phyloP scores from a whole-genome alignment of 331 rosid genomes.

The Malus hybrid region DNA sequence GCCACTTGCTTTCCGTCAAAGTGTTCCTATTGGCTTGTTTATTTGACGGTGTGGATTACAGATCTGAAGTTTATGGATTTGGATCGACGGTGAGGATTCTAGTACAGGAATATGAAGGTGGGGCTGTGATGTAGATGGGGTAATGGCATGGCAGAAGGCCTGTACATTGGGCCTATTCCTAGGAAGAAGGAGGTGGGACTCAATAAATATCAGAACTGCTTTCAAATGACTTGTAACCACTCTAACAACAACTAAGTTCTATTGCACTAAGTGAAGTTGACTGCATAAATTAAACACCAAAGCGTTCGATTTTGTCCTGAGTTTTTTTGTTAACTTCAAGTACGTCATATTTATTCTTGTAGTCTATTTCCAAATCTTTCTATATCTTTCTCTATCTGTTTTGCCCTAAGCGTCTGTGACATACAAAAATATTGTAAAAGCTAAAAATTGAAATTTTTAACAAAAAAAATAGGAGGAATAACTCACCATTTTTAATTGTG shows the following conservation, averaged over 20 bases:
- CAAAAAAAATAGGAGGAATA: too few species aligned
- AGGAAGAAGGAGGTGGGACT: not conserved
- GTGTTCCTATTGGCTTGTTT: not conserved
- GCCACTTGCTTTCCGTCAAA: slow-evolving; percentile 1
- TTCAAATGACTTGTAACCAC: too few species aligned
- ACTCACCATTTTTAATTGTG: too few species aligned
- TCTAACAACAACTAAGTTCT: too few species aligned
- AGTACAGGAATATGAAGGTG: not conserved
- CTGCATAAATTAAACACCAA: fast-evolving
- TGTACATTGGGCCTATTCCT: not conserved
- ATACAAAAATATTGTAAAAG: too few species aligned
- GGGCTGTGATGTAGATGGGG: not conserved
- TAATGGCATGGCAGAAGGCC: not conserved
- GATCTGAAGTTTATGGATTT: not conserved
- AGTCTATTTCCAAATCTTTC: fast-evolving
- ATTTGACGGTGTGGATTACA: slow-evolving; percentile 7
- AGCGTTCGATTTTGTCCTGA: fast-evolving
- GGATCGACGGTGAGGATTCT: not conserved
- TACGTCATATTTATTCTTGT: too few species aligned
- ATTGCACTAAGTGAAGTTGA: too few species aligned
- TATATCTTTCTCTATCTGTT: too few species aligned
- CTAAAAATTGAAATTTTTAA: too few species aligned
- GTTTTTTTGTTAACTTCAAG: fast-evolving
- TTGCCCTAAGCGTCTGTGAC: too few species aligned
- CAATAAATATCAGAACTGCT: too few species aligned